Base-by-base conservation (phyloP, 2,329 filamentous ascomycete species). In the Bipolaris oryzae region DNA sequence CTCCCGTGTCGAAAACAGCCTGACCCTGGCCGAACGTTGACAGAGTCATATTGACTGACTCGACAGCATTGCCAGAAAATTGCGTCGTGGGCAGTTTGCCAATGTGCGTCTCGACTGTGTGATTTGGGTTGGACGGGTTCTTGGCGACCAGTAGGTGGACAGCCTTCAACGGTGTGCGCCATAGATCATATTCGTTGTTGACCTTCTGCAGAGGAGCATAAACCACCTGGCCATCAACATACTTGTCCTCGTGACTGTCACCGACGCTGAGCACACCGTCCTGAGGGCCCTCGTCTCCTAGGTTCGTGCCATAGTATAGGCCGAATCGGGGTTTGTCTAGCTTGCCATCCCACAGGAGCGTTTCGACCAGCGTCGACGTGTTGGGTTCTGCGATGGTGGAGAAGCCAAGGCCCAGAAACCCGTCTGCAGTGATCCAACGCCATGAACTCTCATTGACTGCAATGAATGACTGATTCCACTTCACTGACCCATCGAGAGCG, bases 141-240 rank as follows among this genome's bases (percentile, higher is more conserved):
- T 60, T 34, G 11, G 63, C 53, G 21, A 67, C 50, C 37, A 58
- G 55, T 1, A 55, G 7, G 41, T 41, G 50, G 34, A 55, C 2
- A 35, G 46, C 50, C 15, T 61, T 50, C 15, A 67, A 52, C n/a
- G 62, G 49, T 5, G 57, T 18, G 31, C 61, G 51, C 64, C 64
- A 67, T 10, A 67, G 53, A 35, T 66, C 58, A 23, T 61, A 62
- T 3, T 48, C 37, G 5, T 51, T 50, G 18, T 62, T 59, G 25
- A 28, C 25, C 34, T 57, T 57, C 1, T 37, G 15, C 33, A 66
- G 46, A 7, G 64, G 64, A 3, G 55, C 38, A 46, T 53, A 67
- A 53, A 85, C 84, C 50, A 89, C 84, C 61, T 85, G 84, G 65
- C 85, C 86, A 62, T 89, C 86, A 60, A 81, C 80, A 69, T 89